phyloP scores from a whole-genome alignment of 495 filamentous ascomycete genomes.

The Aspergillus coremiiformis region DNA sequence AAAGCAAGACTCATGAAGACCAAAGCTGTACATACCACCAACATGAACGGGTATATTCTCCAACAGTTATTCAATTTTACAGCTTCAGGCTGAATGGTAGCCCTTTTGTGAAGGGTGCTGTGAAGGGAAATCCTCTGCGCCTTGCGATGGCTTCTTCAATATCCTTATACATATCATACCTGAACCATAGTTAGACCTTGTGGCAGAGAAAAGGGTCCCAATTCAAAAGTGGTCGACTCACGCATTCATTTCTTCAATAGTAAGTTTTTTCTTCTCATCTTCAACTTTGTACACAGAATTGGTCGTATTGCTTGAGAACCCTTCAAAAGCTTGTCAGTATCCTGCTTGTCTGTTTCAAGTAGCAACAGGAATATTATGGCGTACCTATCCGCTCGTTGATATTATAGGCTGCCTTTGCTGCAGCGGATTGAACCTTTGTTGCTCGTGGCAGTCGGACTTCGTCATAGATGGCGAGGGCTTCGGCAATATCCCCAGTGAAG shows the following conservation, averaged over 20 bases:
- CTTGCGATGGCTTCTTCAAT: constrained; percentile 33
- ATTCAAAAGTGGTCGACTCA: constrained; percentile 16
- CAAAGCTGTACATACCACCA: too few relatives aligned
- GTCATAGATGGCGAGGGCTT: constrained; percentile 37
- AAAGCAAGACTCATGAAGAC: too few relatives aligned
- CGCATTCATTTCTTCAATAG: constrained; percentile 48
- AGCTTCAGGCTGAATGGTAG: constrained; percentile 34
- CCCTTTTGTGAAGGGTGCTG: constrained; percentile 25
- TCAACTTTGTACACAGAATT: constrained; percentile 40
- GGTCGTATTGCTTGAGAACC: constrained; percentile 40
- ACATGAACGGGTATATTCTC: too few relatives aligned
- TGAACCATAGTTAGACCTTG: constrained; percentile 13
- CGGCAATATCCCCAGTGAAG: constrained; percentile 34
- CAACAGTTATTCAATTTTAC: constrained; percentile 29
- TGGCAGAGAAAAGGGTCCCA: background rate
- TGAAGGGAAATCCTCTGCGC: constrained; percentile 17
- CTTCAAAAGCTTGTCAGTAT: constrained; percentile 8
- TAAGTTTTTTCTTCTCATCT: constrained; percentile 41
- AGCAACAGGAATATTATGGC: background rate
- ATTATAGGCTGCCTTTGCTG: constrained; percentile 42
- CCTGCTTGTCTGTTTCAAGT: background rate
- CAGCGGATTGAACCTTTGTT: constrained; percentile 38
- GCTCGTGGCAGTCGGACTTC: constrained; percentile 36
- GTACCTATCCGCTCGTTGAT: constrained; percentile 45
- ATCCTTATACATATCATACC: constrained; percentile 45